These are phyloP conservation scores for Glonium stellatum DNA, from an alignment of 495 filamentous ascomycete species.

Conservation along the genomic window DNA sequence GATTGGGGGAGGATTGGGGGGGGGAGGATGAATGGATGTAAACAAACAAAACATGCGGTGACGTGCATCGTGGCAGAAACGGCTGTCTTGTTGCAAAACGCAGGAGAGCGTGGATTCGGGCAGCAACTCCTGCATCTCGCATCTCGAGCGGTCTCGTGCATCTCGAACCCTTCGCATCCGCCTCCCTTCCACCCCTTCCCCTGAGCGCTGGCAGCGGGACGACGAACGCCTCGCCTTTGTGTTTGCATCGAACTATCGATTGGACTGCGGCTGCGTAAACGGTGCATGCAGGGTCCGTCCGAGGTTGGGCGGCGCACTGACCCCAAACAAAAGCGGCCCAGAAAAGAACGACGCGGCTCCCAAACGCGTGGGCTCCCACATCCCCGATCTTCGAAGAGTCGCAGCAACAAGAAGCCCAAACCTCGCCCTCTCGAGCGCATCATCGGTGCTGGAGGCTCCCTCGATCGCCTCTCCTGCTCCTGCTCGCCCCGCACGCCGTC, in stretches of 20 bases:
- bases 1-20: no score
- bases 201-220: neutral
- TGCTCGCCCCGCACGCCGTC: neutral
- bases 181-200: no score
- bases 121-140: no score
- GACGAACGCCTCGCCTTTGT: neutral
- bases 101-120: neutral
- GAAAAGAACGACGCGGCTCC: neutral
- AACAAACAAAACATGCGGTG: neutral
- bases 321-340: neutral
- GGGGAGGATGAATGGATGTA: neutral
- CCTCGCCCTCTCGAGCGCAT: neutral
- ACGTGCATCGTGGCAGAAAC: neutral
- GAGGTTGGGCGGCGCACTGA: neutral
- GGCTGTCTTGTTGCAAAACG: neutral
- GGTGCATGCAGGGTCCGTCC: neutral
- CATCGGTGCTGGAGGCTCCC: neutral
- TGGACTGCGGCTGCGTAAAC: neutral
- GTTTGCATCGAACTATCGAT: neutral
- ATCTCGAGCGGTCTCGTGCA: no score
- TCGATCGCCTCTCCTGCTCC: neutral
- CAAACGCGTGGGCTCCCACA: neutral
- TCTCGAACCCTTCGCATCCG: neutral
- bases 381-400: neutral
- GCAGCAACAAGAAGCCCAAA: neutral